These are phyloP conservation scores for Phaffomyces opuntiae DNA, from an alignment of 805 yeast species.

Conservation along the genomic window DNA sequence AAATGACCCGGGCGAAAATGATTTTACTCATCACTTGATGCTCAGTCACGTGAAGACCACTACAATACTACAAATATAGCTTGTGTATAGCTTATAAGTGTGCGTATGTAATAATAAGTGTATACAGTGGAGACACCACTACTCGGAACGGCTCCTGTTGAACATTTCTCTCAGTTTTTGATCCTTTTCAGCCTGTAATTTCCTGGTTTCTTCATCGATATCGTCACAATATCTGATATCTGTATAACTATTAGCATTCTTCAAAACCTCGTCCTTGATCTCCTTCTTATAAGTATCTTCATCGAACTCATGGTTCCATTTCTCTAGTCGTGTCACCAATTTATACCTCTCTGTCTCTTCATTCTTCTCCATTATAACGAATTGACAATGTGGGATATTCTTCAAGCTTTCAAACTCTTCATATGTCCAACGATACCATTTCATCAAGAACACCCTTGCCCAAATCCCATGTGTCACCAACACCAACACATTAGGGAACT, in stretches of 20 bases:
- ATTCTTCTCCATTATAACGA: constrained; percentile 67
- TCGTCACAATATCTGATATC: constrained; percentile 14
- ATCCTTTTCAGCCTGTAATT: constrained; percentile 36
- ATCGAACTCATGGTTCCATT: constrained; percentile 57
- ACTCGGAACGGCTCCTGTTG: constrained; percentile 7
- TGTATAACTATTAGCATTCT: constrained; percentile 20
- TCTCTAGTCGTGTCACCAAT: constrained; percentile 54
- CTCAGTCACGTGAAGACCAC: background rate
- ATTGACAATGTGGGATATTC: constrained; percentile 81
- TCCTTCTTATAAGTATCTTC: constrained; percentile 12
- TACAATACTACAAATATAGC: no score
- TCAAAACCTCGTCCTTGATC: constrained; percentile 17
- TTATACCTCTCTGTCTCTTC: constrained; percentile 42
- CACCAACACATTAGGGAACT: constrained; percentile 75
- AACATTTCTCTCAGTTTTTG: constrained; percentile 34
- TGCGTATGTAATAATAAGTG: no score
- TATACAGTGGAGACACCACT: no score
- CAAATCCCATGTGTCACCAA: constrained; percentile 91
- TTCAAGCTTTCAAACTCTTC: constrained; percentile 80
- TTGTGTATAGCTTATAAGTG: no score
- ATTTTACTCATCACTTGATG: no score
- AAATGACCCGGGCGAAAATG: no score
- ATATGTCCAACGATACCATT: constrained; percentile 91
- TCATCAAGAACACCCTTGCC: constrained; percentile 88
- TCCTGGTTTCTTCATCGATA: constrained; percentile 16